Base-by-base conservation (phyloP, 2,329 filamentous ascomycete species). In the Septoria petroselini region DNA sequence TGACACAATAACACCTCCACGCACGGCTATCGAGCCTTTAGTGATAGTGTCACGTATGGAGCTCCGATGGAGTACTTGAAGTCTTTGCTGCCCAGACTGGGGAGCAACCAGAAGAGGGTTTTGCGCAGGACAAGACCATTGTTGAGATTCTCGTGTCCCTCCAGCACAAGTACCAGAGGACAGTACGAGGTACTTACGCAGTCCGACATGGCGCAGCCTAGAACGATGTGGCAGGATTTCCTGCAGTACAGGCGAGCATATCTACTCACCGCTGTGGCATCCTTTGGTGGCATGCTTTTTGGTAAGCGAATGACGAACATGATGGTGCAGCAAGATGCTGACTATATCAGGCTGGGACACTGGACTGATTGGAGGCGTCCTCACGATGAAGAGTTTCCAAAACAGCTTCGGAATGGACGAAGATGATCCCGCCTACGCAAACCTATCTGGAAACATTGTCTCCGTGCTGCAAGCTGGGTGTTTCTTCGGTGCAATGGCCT, bases 381-480 rank as follows among this genome's bases (percentile, higher is more conserved):
- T 73, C 31, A 71, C 69, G 2, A 72, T 73, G 70, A 62, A 69
- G 31, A 66, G 68, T 1, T 73, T 73, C 57, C 68, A 71, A 43
- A 65, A 72, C 50, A 70, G 65, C 1, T 73, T 73, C 58, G 62
- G 61, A 9, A 64, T 73, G 4, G 55, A 72, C 50, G 52, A 54
- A 7, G 40, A 65, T 0, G 65, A 65, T 30, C 33, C 54, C 1
- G 53, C 65, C 33, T 73, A 70, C 49, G 65, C 65, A 44, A 70
- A 69, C 27, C 57, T 73, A 3, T 69, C 71, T 38, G 71, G 71
- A 15, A 73, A 73, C 53, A 73, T 73, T 31, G 71, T 73, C 0
- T 71, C 70, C 4, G 70, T 73, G 0, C 64, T 73, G 2, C 71
- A 73, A 52, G 70, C 69, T 1, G 71, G 71, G 12, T 73, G 71